These are phyloP conservation scores for Colletotrichum kahawae DNA, from an alignment of 2,329 filamentous ascomycete genomes.

Conservation along the genomic window DNA sequence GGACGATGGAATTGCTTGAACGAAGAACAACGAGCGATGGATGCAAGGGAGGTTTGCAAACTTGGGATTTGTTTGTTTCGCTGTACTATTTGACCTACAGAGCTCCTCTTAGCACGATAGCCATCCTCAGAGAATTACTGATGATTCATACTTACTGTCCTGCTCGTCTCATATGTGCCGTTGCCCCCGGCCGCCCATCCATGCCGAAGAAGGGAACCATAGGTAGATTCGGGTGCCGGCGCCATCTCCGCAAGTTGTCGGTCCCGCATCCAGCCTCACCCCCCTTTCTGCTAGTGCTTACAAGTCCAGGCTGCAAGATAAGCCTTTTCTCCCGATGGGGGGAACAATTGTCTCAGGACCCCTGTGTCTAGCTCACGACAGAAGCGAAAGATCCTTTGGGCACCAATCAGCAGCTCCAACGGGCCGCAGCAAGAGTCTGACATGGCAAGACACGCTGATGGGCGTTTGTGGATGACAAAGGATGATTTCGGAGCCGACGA, in stretches of 20 bases:
- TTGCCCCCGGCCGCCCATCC: not conserved
- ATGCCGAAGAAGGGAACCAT: not conserved
- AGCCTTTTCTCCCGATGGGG: not conserved
- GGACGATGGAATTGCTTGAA: not conserved
- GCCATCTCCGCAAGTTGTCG: not conserved
- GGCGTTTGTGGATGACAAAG: not conserved
- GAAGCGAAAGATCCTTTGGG: not conserved
- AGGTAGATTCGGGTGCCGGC: not conserved
- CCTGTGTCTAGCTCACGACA: not conserved
- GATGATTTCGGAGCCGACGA: not conserved
- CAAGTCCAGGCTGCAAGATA: not conserved
- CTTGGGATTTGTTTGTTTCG: constrained; percentile 12
- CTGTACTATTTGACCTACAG: constrained; percentile 16
- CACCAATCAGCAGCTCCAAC: not conserved
- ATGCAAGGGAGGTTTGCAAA: not conserved
- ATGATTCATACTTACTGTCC: constrained; percentile 6
- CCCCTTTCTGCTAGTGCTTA: not conserved
- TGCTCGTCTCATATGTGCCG: not conserved
- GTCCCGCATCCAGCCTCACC: not conserved
- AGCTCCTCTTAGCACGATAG: constrained; percentile 11
- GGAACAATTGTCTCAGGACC: not conserved
- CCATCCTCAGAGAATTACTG: constrained; percentile 11
- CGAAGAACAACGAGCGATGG: not conserved
- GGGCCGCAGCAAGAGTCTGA: not conserved
- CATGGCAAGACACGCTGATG: not conserved